phyloP scores from a whole-genome alignment of 2,329 filamentous ascomycete species.

The Leptographium procerum region DNA sequence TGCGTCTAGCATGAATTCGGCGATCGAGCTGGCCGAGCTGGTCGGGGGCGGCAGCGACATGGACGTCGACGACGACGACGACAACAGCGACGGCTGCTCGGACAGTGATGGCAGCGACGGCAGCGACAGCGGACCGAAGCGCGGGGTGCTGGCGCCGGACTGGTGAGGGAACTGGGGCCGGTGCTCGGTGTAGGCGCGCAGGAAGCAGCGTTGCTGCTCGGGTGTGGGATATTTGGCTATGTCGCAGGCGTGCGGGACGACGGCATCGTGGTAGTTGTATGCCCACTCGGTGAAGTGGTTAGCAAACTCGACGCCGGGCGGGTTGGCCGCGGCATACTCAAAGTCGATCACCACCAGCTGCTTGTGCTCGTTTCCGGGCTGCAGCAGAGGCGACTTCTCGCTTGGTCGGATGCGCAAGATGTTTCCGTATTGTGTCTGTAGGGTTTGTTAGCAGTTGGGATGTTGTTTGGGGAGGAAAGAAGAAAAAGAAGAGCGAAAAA shows the following conservation, averaged over 20 bases:
- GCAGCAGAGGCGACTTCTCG: conserved; percentile 73
- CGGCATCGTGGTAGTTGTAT: conserved; percentile 84
- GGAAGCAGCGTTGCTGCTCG: conserved; percentile 75
- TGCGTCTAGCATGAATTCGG: conserved; percentile 76
- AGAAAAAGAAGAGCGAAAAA: not conserved
- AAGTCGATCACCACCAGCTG: conserved; percentile 97
- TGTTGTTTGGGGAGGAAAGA: not conserved
- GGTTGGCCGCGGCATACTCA: conserved; percentile 88
- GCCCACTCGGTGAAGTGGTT: conserved; percentile 99
- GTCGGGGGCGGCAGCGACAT: conserved; percentile 24
- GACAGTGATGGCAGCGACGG: not conserved
- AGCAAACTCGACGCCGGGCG: conserved; percentile 79
- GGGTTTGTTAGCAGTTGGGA: too few species aligned
- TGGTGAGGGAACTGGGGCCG: conserved; percentile 53
- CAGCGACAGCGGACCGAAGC: conserved; percentile 9
- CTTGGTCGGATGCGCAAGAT: conserved; percentile 64
- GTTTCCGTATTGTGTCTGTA: conserved; percentile 95
- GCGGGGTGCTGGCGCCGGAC: conserved; percentile 8
- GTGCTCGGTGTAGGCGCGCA: conserved; percentile 79
- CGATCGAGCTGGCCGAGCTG: conserved; percentile 39
- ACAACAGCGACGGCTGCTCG: conserved; percentile 17
- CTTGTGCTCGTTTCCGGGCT: conserved; percentile 88
- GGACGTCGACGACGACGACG: conserved; percentile 1
- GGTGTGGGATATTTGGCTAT: conserved; percentile 59
- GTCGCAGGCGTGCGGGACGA: conserved; percentile 55